Conservation (phyloP, 1,284 basidiomycete genomes). For the Neotropicomus parvogracilis region DNA sequence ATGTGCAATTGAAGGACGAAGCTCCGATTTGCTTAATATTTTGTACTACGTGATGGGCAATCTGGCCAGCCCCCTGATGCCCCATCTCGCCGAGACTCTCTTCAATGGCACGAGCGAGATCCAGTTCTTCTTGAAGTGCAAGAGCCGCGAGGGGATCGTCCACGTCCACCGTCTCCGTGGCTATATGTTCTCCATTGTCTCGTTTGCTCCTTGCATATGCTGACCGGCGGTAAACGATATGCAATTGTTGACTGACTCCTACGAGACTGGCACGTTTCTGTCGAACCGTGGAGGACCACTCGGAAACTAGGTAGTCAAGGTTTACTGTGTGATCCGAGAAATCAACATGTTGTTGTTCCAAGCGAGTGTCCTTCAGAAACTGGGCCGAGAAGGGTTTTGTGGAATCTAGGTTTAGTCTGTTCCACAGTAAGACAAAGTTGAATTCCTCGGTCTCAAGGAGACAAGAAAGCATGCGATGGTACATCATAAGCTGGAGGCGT, state of each 20-base stretch:
- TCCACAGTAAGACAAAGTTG: slow-evolving; percentile 58
- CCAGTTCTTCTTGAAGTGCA: slow-evolving; percentile 36
- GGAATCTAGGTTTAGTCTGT: slow-evolving; percentile 46
- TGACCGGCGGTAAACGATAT: slow-evolving; percentile 30
- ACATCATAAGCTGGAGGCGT: slow-evolving; percentile 81
- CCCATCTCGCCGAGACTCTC: slow-evolving; percentile 49
- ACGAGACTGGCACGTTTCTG: slow-evolving; percentile 6
- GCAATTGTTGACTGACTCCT: slow-evolving; percentile 26
- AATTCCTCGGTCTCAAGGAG: slow-evolving; percentile 47
- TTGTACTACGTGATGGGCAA: slow-evolving; percentile 11
- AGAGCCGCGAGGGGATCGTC: slow-evolving; percentile 24
- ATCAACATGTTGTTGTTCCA: slow-evolving; percentile 38
- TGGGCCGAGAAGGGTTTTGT: slow-evolving; percentile 45
- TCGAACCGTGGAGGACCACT: slow-evolving; percentile 33
- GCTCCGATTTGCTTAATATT: slow-evolving; percentile 12
- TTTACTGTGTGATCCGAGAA: slow-evolving; percentile 13
- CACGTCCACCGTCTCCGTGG: slow-evolving; percentile 11
- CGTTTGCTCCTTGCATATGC: neutral
- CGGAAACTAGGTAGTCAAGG: slow-evolving; percentile 33
- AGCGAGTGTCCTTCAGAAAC: slow-evolving; percentile 53
- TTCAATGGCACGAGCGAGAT: slow-evolving; percentile 71
- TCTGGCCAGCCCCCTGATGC: slow-evolving; percentile 29
- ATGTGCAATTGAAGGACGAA: slow-evolving; percentile 5
- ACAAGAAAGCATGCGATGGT: slow-evolving; percentile 65
- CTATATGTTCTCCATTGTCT: slow-evolving; percentile 1